A percentile compares a stretch with the other conserved stretches of the same genome.
phyloP scores from a whole-genome alignment of 129 eudicot species.

The Flaveria bidentis region DNA sequence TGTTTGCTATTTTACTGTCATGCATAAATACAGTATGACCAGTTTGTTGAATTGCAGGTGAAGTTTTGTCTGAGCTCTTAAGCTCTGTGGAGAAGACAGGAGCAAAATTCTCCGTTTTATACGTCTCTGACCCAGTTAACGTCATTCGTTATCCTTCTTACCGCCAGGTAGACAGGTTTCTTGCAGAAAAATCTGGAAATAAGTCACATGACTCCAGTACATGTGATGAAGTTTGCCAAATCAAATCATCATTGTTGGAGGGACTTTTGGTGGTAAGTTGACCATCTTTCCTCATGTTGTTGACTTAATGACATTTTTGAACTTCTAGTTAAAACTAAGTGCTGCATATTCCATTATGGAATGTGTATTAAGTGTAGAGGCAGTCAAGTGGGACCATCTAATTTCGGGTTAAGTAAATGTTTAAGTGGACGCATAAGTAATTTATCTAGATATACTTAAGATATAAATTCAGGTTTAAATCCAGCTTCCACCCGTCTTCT shows the following conservation, averaged over 20 bases:
- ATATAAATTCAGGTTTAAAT: not conserved
- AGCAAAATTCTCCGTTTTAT: slow-evolving; percentile 68
- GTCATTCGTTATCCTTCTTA: slow-evolving; percentile 51
- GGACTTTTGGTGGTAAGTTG: slow-evolving; percentile 79
- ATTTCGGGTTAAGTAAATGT: not conserved
- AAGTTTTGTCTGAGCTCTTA: slow-evolving; percentile 62
- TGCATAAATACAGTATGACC: not conserved
- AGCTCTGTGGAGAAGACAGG: slow-evolving; percentile 67
- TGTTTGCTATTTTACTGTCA: not conserved
- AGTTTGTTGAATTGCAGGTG: slow-evolving; percentile 52
- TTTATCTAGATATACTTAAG: not conserved
- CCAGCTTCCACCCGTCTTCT: not conserved
- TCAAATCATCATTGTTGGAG: slow-evolving; percentile 81
- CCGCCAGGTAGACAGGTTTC: slow-evolving; percentile 70
- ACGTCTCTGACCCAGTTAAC: slow-evolving; percentile 74
- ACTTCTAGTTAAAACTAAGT: not conserved
- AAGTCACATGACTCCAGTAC: slow-evolving; percentile 42
- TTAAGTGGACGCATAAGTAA: not conserved
- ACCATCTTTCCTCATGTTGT: slow-evolving; percentile 17
- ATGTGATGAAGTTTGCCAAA: slow-evolving; percentile 91
- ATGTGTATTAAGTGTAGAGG: not conserved
- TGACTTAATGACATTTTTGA: not conserved
- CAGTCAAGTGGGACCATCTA: slow-evolving; percentile 7
- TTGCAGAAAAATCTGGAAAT: slow-evolving; percentile 76
- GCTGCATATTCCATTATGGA: not conserved